phyloP scores from a whole-genome alignment of 345 rosid genomes.

The Garcia nutans region DNA sequence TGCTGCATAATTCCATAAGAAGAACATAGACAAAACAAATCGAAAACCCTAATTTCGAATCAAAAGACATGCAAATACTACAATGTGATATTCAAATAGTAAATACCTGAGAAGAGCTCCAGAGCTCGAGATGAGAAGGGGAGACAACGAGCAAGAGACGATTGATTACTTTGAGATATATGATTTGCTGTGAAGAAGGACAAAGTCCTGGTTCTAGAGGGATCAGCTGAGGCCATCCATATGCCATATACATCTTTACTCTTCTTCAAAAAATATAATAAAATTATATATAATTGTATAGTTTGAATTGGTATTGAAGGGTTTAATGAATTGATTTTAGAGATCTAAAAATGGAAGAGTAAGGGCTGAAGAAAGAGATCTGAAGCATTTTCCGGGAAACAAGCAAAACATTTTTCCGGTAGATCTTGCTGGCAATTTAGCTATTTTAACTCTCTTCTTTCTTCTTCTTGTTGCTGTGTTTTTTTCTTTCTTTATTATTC shows the following conservation, averaged over 20 bases:
- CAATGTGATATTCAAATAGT: background rate
- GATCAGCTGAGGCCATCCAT: slow-evolving; percentile 99
- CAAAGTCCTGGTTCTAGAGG: slow-evolving; percentile 62
- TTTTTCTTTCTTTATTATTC: background rate
- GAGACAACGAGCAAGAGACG: slow-evolving; percentile 69
- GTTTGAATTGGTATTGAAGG: slow-evolving; percentile 12
- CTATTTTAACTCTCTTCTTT: background rate
- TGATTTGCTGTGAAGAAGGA: slow-evolving; percentile 68
- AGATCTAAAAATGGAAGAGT: slow-evolving; percentile 23
- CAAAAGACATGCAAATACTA: background rate
- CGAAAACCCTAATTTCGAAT: slow-evolving; percentile 12
- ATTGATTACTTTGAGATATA: slow-evolving; percentile 67
- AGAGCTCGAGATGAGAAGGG: slow-evolving; percentile 85
- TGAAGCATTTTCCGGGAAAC: slow-evolving; percentile 17
- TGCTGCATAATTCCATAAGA: slow-evolving; percentile 41
- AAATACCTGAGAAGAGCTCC: slow-evolving; percentile 75
- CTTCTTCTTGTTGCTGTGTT: background rate
- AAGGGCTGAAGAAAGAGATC: slow-evolving; percentile 21
- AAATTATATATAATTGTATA: background rate
- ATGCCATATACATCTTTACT: slow-evolving; percentile 85
- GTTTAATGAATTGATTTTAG: slow-evolving; percentile 6
- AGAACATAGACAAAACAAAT: slow-evolving; percentile 3
- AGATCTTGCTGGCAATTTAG: slow-evolving; percentile 4
- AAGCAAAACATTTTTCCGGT: background rate
- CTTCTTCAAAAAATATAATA: background rate